Base-by-base conservation (phyloP, 192 early-diverging fungal species). In the Podila horticola region DNA sequence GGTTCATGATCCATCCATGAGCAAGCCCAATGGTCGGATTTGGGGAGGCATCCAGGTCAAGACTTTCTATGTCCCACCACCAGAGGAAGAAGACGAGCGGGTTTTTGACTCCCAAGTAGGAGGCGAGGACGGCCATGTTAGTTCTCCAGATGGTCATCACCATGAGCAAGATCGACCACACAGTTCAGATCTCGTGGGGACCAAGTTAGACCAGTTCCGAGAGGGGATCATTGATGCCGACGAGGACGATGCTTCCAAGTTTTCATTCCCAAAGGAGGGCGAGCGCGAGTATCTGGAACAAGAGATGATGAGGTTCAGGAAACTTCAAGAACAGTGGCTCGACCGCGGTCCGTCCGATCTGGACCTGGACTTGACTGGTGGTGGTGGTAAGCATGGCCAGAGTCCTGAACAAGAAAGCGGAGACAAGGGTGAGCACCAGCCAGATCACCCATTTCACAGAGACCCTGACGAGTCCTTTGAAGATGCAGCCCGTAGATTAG, bases 201-300 rank as follows among this genome's bases (percentile, higher is more conserved):
- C 66, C 7, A 61, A 59, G 30, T 34, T 79, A 0, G 76, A 79
- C 29, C 64, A 64, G 55, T 79, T 72, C 52, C 76, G 76, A 19
- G 59, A 79, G n/a, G 76, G 76, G 1, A 51, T 79, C 20, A 79
- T 79, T 51, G 28, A 28, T 7, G 26, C 29, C 6, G 30, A 64
- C 41, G 66, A 49, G 3, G 22, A 34, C 33, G 45, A 69, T 60
- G 41, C 20, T 24, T 36, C 33, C 36, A 58, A 38, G 41, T 64
- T 58, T 26, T 52, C 24, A 9, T 48, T 49, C 19, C 34, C 20
- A 5, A 45, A 59, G 41, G 61, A 68, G 2, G 62, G 57, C 8
- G 19, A 61, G 30, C 24, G 20, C 24, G 52, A 55, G 10, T 17
- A 9, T 55, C 24, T 55, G 24, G 22, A 55, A 6, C 52, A 55